Evolutionary conservation across 495 filamentous ascomycete species (phyloP).

Genomic region (Aspergillus olivimuriae): DNA sequence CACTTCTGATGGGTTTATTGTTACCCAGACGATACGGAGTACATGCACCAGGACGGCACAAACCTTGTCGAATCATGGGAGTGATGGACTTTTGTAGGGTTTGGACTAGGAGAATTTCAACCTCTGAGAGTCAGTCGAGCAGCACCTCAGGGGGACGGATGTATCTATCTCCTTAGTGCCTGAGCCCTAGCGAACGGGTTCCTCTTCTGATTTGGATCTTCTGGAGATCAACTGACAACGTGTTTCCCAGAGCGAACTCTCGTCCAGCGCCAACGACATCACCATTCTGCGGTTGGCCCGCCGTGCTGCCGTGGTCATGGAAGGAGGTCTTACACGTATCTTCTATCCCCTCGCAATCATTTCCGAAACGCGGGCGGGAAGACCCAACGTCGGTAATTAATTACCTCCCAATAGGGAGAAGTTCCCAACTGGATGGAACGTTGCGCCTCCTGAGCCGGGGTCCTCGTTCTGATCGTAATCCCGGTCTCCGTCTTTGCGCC

Average conservation of each 20-base stretch:
- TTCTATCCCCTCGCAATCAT: neutral
- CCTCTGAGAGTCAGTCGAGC: neutral
- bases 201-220: slow-evolving; percentile 2
- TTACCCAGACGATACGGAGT: neutral
- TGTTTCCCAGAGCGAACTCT: no score
- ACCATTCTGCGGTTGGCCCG: no score
- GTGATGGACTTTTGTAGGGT: neutral
- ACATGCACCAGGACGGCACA: no score
- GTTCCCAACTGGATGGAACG: slow-evolving; percentile 28
- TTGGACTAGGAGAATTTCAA: neutral
- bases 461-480: slow-evolving; percentile 9
- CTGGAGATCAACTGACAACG: slow-evolving; percentile 5
- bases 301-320: no score
- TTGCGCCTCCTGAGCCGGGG: slow-evolving; percentile 22
- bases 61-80: neutral
- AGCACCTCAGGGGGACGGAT: neutral
- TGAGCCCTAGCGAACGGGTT: neutral
- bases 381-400: slow-evolving; percentile 1
- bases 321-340: neutral
- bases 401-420: slow-evolving; percentile 2
- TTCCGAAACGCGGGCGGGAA: neutral
- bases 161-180: neutral
- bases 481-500: slow-evolving; percentile 2
- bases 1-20: no score
- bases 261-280: no score